Evolutionary conservation across 805 yeast species (phyloP).

Genomic region (Saturnispora dispora): DNA sequence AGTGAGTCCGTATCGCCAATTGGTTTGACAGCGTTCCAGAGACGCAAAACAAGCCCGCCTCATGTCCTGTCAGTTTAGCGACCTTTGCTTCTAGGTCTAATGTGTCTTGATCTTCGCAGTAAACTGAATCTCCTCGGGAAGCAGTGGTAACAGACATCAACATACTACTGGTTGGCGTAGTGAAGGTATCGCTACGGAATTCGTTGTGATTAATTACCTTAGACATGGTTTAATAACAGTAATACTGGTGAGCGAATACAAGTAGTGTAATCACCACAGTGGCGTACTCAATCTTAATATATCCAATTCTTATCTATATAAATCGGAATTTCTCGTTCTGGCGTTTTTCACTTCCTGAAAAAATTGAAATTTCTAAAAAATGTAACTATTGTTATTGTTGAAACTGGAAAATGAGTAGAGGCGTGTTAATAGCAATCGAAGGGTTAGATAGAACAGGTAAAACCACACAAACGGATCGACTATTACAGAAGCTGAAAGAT

Average conservation of each 20-base stretch:
- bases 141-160: constrained; percentile 47
- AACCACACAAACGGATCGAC: constrained; percentile 60
- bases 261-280: not conserved
- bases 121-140: constrained; percentile 81
- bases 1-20: constrained; percentile 65
- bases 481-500: constrained; percentile 26
- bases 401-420: constrained; percentile 32
- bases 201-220: constrained; percentile 32
- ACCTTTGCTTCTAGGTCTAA: constrained; percentile 53
- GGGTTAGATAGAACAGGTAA: constrained; percentile 96
- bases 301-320: not conserved
- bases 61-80: constrained; percentile 64
- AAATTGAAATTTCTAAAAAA: no score
- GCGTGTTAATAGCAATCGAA: constrained; percentile 72
- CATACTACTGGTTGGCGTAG: constrained; percentile 76
- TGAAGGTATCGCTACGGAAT: constrained; percentile 77
- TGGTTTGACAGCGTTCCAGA: constrained; percentile 92
- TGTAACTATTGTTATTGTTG: not conserved
- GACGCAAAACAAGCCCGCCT: constrained; percentile 73
- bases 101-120: constrained; percentile 72
- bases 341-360: not conserved
- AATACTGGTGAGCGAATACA: not conserved
- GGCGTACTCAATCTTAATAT: not conserved
- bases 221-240: not conserved
- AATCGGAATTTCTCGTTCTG: not conserved